A percentile compares a stretch with the other conserved stretches of the same genome.
Evolutionary conservation across 345 rosid genomes (phyloP).

Genomic region (Viola odorata): DNA sequence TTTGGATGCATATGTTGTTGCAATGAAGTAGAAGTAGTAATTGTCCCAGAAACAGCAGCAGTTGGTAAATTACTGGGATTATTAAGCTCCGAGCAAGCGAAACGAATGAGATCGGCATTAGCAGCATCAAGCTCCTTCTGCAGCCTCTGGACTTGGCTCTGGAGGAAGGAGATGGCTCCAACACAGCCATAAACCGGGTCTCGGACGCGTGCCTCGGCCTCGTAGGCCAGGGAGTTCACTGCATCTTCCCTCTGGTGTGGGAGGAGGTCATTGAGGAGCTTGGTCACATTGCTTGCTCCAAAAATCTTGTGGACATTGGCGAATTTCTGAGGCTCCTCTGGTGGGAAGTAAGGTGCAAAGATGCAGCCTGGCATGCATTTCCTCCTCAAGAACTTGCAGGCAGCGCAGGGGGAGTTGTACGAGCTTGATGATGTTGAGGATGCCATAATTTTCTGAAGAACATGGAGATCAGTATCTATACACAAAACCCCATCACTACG

Average conservation of each 20-base stretch:
- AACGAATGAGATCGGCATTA: conserved; percentile 74
- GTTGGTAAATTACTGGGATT: background rate
- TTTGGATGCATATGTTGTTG: no score
- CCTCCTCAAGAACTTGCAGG: conserved; percentile 89
- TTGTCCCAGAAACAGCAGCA: background rate
- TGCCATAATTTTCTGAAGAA: conserved; percentile 31
- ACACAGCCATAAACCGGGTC: conserved; percentile 93
- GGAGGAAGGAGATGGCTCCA: conserved; percentile 85
- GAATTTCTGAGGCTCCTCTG: conserved; percentile 94
- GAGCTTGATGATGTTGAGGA: conserved; percentile 67
- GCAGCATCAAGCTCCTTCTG: conserved; percentile 90
- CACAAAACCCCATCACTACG: conserved; percentile 12
- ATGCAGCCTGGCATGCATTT: conserved; percentile 92
- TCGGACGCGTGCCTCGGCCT: conserved; percentile 89
- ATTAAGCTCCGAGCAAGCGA: conserved; percentile 6
- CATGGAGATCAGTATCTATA: background rate
- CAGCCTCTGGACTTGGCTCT: conserved; percentile 80
- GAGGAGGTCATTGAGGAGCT: conserved; percentile 79
- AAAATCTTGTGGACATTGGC: conserved; percentile 93
- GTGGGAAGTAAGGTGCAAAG: conserved; percentile 92
- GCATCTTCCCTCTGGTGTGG: conserved; percentile 97
- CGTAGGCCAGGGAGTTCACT: conserved; percentile 86
- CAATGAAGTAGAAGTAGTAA: no score
- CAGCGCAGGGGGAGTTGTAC: conserved; percentile 95
- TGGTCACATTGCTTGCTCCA: conserved; percentile 91